Evolutionary conservation across 2,329 filamentous ascomycete genomes (phyloP).

Genomic region (Aspergillus fumigatiaffinis): DNA sequence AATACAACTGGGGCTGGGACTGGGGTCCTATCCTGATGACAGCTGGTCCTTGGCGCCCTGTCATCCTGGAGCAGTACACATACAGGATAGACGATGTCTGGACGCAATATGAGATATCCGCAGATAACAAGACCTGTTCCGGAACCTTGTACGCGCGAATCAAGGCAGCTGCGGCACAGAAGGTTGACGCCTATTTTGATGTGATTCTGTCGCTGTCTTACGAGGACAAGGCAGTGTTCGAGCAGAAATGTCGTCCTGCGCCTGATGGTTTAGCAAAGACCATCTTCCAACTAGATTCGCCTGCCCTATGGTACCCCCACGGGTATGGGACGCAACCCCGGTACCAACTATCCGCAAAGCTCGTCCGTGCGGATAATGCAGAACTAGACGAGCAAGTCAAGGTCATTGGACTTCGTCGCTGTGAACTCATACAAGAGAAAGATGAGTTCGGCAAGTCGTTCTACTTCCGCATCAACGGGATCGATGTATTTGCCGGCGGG

Average conservation of each 20-base stretch:
- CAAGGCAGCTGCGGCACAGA: no score
- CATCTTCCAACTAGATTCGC: conserved; percentile 40
- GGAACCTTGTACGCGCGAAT: conserved; percentile 34
- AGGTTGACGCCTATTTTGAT: no score
- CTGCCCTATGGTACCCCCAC: conserved; percentile 57
- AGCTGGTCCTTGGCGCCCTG: conserved; percentile 37
- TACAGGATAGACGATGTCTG: no score
- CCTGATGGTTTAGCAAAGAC: conserved; percentile 24
- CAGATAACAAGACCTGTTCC: conserved; percentile 61
- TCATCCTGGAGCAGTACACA: no score
- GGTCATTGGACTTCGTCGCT: conserved; percentile 54
- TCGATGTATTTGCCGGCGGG: conserved; percentile 62
- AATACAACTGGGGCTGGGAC: conserved; percentile 70
- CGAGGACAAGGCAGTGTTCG: no score
- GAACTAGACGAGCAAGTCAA: conserved; percentile 45
- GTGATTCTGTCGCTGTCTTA: no score
- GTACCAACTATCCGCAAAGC: conserved; percentile 50
- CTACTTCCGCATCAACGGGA: conserved; percentile 61
- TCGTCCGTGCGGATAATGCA: conserved; percentile 35
- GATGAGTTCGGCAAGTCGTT: conserved; percentile 59
- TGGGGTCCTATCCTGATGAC: conserved; percentile 64
- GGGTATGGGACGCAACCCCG: conserved; percentile 56
- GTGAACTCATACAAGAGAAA: conserved; percentile 39
- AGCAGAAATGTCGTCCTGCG: conserved; percentile 22
- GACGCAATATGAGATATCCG: conserved; percentile 45